Evolutionary conservation across 2,329 filamentous ascomycete species (phyloP).

Genomic region (Ophiostoma novo-ulmi): DNA sequence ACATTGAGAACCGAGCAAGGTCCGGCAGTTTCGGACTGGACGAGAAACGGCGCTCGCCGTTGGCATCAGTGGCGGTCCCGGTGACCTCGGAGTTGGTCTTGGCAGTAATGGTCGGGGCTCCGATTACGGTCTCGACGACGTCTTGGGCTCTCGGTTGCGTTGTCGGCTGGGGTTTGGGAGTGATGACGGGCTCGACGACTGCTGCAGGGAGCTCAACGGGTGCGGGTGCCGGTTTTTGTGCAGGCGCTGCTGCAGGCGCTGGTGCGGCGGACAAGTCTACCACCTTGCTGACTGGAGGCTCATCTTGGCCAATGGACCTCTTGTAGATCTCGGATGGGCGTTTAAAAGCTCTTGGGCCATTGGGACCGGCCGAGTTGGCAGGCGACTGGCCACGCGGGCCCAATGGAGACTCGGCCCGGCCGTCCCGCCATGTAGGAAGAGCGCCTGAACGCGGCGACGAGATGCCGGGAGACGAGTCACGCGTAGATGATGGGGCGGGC

Average conservation of each 20-base stretch:
- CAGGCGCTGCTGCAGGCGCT: background rate
- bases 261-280: constrained; percentile 12
- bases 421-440: constrained; percentile 34
- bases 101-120: background rate
- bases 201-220: background rate
- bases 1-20: constrained; percentile 54
- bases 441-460: constrained; percentile 26
- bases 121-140: background rate
- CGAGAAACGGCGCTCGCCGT: constrained; percentile 38
- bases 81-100: background rate
- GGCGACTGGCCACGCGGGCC: constrained; percentile 31
- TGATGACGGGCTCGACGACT: background rate
- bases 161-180: background rate
- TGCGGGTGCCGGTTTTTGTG: background rate
- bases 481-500: constrained; percentile 25
- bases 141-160: background rate
- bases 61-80: background rate
- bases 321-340: constrained; percentile 74
- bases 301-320: constrained; percentile 41
- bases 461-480: constrained; percentile 10
- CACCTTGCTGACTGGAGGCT: background rate
- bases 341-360: constrained; percentile 52
- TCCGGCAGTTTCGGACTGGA: constrained; percentile 55
- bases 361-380: constrained; percentile 17
- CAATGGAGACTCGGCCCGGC: constrained; percentile 40